phyloP scores from a whole-genome alignment of 371 early-diverging fungal species.

The Zopfochytrium polystomum region DNA sequence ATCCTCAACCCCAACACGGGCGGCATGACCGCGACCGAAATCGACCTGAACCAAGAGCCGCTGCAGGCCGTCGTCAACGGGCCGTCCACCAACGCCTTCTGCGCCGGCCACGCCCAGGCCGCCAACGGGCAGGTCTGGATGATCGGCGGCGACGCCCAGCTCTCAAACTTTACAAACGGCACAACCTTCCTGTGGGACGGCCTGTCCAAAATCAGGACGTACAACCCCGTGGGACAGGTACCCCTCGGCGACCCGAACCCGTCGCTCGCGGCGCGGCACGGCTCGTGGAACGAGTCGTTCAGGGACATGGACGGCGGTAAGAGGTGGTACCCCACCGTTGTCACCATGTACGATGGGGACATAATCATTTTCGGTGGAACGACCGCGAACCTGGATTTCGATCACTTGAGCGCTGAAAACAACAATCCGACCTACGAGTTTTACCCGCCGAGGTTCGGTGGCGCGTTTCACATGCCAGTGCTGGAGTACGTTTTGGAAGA shows the following conservation, averaged over 20 bases:
- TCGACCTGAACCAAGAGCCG: conserved; percentile 13
- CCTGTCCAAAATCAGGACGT: conserved; percentile 1
- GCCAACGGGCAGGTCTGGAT: conserved; percentile 29
- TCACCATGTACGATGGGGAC: conserved; percentile 22
- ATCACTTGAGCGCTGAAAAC: conserved; percentile 12
- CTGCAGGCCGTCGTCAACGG: conserved; percentile 2
- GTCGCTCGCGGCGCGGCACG: neutral
- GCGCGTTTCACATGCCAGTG: conserved; percentile 4
- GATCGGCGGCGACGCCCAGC: conserved; percentile 32
- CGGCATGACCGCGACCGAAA: conserved; percentile 22
- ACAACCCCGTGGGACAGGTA: neutral
- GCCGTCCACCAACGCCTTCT: conserved; percentile 33
- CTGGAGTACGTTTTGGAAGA: conserved; percentile 18
- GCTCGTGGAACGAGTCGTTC: conserved; percentile 1
- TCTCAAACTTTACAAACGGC: neutral
- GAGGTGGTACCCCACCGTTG: conserved; percentile 27
- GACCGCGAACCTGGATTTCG: conserved; percentile 23
- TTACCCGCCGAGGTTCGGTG: conserved; percentile 23
- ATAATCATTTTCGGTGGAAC: conserved; percentile 26
- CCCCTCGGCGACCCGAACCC: neutral
- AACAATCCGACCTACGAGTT: conserved; percentile 43
- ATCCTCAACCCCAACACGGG: conserved; percentile 27
- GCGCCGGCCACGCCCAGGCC: conserved; percentile 32
- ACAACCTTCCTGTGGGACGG: conserved; percentile 15
- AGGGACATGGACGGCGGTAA: conserved; percentile 1